These are phyloP conservation scores for Lactifluus rugatus DNA, from an alignment of 768 basidiomycete species.

Conservation along the genomic window DNA sequence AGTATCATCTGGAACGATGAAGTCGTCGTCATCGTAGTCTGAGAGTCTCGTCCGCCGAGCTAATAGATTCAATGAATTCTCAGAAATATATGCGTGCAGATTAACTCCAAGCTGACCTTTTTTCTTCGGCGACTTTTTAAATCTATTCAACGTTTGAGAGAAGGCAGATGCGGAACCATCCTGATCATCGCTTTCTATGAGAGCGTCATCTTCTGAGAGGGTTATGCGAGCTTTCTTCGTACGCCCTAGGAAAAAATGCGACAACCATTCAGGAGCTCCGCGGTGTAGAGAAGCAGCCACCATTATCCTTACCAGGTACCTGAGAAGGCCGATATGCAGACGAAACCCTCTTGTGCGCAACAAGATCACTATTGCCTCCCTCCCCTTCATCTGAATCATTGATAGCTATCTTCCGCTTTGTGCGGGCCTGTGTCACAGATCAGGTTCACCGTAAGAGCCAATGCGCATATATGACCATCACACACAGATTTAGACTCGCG, in stretches of 20 bases:
- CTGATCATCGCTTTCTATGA: conserved; percentile 29
- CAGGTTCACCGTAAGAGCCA: background rate
- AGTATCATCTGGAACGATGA: conserved; percentile 57
- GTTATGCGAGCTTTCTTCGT: conserved; percentile 52
- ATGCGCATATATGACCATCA: background rate
- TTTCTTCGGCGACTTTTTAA: conserved; percentile 54
- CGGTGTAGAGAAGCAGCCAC: too few relatives aligned
- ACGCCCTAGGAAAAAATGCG: conserved; percentile 28
- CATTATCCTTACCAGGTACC: conserved; percentile 4
- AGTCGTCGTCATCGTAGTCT: conserved; percentile 58
- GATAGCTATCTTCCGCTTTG: conserved; percentile 59
- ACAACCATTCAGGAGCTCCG: background rate
- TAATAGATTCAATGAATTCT: background rate
- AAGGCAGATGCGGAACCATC: conserved; percentile 36
- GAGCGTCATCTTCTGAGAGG: conserved; percentile 34
- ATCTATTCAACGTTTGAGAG: conserved; percentile 49
- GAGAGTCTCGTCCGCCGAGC: conserved; percentile 33
- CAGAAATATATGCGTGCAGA: background rate
- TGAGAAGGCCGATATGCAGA: conserved; percentile 16
- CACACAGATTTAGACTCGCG: conserved; percentile 3
- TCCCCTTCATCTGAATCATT: conserved; percentile 66
- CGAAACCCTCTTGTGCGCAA: conserved; percentile 11
- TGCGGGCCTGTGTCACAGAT: conserved; percentile 2
- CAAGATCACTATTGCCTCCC: background rate
- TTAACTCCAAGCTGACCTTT: conserved; percentile 31